Percentiles rank a stretch among this genome's conserved stretches.
These are phyloP conservation scores for Starmerella bombi DNA, from an alignment of 805 yeast genomes.

Conservation along the genomic window DNA sequence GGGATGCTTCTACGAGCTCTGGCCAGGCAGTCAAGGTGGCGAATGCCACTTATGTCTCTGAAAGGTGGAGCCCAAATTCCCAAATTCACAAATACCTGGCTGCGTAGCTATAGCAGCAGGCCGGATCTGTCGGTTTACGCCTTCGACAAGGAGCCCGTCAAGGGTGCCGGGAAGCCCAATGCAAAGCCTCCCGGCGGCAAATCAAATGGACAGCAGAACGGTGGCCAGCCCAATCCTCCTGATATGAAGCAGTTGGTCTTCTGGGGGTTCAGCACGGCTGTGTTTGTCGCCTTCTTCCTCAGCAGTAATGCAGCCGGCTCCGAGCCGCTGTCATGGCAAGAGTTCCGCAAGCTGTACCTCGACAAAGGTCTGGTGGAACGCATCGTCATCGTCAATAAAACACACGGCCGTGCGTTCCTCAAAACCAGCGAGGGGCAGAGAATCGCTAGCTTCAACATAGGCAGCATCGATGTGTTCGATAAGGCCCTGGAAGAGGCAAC, in stretches of 20 bases:
- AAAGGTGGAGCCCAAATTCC: too few relatives aligned
- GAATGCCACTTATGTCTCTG: too few relatives aligned
- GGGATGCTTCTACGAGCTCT: too few relatives aligned
- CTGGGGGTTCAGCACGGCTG: conserved; percentile 20
- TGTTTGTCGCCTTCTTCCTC: conserved; percentile 12
- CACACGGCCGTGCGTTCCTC: conserved; percentile 57
- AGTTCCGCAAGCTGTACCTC: conserved; percentile 61
- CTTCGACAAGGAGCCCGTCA: background rate
- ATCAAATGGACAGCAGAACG: background rate
- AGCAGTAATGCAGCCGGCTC: conserved; percentile 3
- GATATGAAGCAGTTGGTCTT: conserved; percentile 16
- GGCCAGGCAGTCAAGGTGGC: too few relatives aligned
- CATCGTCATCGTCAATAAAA: conserved; percentile 63
- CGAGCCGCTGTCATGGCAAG: conserved; percentile 75
- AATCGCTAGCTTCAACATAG: conserved; percentile 56
- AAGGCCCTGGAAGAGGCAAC: conserved; percentile 64
- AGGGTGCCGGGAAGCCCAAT: too few relatives aligned
- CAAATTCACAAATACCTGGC: too few relatives aligned
- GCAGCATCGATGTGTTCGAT: conserved; percentile 82
- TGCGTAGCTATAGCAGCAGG: too few relatives aligned
- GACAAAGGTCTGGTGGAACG: conserved; percentile 66
- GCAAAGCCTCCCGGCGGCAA: background rate
- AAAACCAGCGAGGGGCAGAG: conserved; percentile 32
- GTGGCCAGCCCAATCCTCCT: conserved; percentile 10
- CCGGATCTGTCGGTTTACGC: too few relatives aligned